Evolutionary conservation across 139 green algal genomes (phyloP).

Genomic region (Marvania coccoides): DNA sequence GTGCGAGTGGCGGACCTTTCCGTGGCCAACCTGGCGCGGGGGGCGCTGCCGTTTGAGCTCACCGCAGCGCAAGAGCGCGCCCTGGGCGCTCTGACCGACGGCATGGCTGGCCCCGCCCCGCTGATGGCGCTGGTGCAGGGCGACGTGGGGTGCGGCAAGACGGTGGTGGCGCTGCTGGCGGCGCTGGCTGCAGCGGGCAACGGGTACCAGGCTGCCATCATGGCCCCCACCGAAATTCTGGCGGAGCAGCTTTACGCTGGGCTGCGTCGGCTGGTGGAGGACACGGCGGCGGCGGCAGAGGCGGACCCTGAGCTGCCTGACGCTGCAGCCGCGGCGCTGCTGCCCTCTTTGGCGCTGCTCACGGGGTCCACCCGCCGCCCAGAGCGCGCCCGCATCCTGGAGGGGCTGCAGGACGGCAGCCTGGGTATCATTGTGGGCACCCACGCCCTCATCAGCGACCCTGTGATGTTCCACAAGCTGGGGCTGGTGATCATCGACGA

Average conservation of each 20-base stretch:
- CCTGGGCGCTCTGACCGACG: conserved; percentile 26
- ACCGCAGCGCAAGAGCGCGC: conserved; percentile 38
- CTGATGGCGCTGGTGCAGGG: conserved; percentile 87
- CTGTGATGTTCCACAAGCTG: conserved; percentile 57
- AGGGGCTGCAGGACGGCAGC: conserved; percentile 29
- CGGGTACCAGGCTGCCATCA: conserved; percentile 74
- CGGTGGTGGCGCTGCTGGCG: conserved; percentile 78
- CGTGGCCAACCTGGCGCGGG: conserved; percentile 15
- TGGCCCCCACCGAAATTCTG: conserved; percentile 89
- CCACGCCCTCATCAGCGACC: conserved; percentile 62
- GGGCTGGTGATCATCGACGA: conserved; percentile 90
- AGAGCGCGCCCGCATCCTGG: conserved; percentile 6
- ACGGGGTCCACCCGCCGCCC: conserved; percentile 29
- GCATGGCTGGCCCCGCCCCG: conserved; percentile 33
- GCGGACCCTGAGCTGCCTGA: not conserved
- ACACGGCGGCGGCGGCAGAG: not conserved
- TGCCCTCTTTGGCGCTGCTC: conserved; percentile 23
- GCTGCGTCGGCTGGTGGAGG: conserved; percentile 37
- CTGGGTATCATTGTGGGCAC: conserved; percentile 76
- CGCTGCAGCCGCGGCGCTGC: not conserved
- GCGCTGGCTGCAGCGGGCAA: conserved; percentile 54
- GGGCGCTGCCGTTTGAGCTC: conserved; percentile 39
- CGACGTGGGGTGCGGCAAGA: conserved; percentile 95
- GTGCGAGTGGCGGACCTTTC: not conserved
- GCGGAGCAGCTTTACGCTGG: conserved; percentile 56